phyloP scores from a whole-genome alignment of 352 stramenopile genomes.

The Globisporangium spiculum region DNA sequence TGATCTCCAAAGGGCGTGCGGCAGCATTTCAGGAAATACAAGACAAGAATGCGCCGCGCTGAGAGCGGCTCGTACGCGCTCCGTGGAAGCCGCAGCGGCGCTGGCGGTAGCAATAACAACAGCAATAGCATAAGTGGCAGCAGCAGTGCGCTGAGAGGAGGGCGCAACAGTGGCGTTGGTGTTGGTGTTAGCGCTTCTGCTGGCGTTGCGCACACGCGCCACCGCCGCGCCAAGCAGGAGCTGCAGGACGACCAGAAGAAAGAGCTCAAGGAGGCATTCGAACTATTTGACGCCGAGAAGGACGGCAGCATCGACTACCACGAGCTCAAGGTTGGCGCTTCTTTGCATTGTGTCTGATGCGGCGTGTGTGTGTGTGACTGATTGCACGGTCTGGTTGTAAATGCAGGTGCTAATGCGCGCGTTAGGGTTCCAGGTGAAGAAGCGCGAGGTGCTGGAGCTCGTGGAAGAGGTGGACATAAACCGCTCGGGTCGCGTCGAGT shows the following conservation, averaged over 20 bases:
- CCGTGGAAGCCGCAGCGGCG: background rate
- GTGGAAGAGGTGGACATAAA: constrained; percentile 89
- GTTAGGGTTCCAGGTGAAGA: constrained; percentile 91
- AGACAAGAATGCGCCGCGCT: constrained; percentile 9
- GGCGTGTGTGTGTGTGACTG: background rate
- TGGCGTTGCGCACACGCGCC: constrained; percentile 13
- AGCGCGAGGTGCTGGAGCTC: constrained; percentile 85
- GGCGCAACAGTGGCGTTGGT: background rate
- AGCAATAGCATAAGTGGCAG: background rate
- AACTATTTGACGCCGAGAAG: constrained; percentile 93
- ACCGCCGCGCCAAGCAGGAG: constrained; percentile 62
- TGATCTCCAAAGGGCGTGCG: background rate
- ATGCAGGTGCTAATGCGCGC: constrained; percentile 84
- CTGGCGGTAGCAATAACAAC: background rate
- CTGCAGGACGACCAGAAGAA: constrained; percentile 82
- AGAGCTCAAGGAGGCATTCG: constrained; percentile 91
- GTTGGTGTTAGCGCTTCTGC: background rate
- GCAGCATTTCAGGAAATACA: background rate
- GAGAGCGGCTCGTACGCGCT: constrained; percentile 5
- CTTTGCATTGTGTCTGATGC: too few species aligned
- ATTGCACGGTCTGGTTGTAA: background rate
- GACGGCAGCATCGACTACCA: constrained; percentile 90
- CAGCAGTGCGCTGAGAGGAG: background rate
- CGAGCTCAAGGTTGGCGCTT: constrained; percentile 76
- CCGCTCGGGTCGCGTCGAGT: constrained; percentile 81